Conservation (phyloP, 1,284 basidiomycete species). For the Marasmius tenuissimus region DNA sequence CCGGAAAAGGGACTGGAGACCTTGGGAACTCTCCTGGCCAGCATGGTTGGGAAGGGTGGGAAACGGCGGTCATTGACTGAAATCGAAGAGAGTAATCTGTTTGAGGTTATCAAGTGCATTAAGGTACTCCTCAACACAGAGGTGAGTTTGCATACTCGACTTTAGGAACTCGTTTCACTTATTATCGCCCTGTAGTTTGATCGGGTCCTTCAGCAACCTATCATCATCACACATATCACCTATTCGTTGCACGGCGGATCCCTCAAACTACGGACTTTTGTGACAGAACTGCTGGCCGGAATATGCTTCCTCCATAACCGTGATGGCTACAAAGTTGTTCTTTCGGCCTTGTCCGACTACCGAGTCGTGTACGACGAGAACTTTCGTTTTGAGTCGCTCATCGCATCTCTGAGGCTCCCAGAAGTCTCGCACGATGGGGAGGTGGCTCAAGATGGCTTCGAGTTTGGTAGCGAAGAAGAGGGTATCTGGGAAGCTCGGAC, state of each 20-base stretch:
- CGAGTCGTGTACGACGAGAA: constrained; percentile 68
- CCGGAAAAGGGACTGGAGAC: constrained; percentile 67
- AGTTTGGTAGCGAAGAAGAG: constrained; percentile 53
- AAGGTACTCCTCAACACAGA: constrained; percentile 84
- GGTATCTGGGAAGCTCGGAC: constrained; percentile 82
- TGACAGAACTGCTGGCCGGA: constrained; percentile 81
- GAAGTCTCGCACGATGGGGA: constrained; percentile 37
- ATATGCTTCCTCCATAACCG: constrained; percentile 75
- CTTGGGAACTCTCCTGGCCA: constrained; percentile 56
- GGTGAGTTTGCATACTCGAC: constrained; percentile 42
- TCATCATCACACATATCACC: constrained; percentile 72
- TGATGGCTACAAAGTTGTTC: constrained; percentile 74
- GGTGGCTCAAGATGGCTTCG: constrained; percentile 32
- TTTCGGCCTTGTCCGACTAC: constrained; percentile 81
- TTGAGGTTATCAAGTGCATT: constrained; percentile 80
- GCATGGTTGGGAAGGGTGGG: constrained; percentile 62
- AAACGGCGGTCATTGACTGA: constrained; percentile 61
- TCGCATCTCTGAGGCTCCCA: constrained; percentile 63
- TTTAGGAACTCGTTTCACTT: constrained; percentile 6
- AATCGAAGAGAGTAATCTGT: constrained; percentile 64
- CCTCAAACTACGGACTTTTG: constrained; percentile 70
- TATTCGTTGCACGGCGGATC: constrained; percentile 70
- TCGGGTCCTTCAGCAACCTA: constrained; percentile 64
- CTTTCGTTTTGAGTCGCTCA: constrained; percentile 80
- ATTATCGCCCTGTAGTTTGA: constrained; percentile 66